Evolutionary conservation across 495 filamentous ascomycete species (phyloP).

Genomic region (Penicillium mononematosum): DNA sequence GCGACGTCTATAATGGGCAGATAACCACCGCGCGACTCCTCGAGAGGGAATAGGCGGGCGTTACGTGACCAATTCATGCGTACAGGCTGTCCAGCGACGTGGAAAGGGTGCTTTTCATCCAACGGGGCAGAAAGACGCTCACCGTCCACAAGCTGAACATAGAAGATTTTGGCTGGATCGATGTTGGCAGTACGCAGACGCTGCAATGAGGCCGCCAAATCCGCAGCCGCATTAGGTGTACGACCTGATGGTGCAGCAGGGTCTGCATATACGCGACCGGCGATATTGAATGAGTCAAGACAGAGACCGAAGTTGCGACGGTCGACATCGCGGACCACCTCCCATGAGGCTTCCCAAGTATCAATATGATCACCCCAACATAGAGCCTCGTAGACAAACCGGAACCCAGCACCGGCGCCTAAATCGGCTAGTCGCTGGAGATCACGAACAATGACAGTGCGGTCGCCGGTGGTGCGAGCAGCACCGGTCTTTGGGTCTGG

Average conservation of each 20-base stretch:
- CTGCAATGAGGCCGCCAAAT: conserved; percentile 56
- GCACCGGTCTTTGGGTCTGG: conserved; percentile 39
- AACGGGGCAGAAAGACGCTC: conserved; percentile 61
- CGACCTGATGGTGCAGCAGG: conserved; percentile 54
- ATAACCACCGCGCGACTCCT: conserved; percentile 68
- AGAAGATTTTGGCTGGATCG: conserved; percentile 70
- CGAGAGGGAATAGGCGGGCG: conserved; percentile 72
- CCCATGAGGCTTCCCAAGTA: conserved; percentile 72
- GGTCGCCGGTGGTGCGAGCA: conserved; percentile 51
- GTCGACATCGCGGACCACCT: conserved; percentile 63
- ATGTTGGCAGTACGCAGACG: conserved; percentile 53
- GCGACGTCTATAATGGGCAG: conserved; percentile 63
- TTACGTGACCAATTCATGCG: conserved; percentile 84
- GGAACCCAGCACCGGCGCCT: conserved; percentile 52
- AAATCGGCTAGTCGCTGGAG: conserved; percentile 65
- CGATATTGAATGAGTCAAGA: conserved; percentile 81
- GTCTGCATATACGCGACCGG: conserved; percentile 71
- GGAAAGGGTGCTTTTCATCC: conserved; percentile 60
- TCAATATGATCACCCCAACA: conserved; percentile 72
- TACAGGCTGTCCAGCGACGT: conserved; percentile 59
- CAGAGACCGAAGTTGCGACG: conserved; percentile 75
- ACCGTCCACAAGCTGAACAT: conserved; percentile 77
- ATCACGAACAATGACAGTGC: conserved; percentile 60
- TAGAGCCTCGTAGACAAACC: conserved; percentile 75
- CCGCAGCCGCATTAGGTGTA: conserved; percentile 56